phyloP scores from a whole-genome alignment of 805 yeast genomes.

The Yamadazyma olivae region DNA sequence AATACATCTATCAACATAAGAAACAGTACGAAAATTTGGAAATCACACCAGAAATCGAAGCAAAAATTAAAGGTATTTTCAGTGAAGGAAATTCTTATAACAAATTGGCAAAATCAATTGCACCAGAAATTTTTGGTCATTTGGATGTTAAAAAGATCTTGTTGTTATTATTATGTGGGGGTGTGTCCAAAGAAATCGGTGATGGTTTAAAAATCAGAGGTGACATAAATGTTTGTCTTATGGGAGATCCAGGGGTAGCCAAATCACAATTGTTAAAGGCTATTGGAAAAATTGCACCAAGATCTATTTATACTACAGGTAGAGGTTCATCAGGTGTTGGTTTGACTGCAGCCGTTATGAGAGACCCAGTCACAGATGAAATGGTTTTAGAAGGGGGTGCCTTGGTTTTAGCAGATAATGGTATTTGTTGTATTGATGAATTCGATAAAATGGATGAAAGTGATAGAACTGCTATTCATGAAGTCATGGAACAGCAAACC shows the following conservation, averaged over 20 bases:
- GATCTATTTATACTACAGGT: constrained; percentile 97
- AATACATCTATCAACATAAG: constrained; percentile 82
- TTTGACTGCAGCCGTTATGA: constrained; percentile 97
- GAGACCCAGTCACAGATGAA: constrained; percentile 98
- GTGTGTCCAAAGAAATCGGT: constrained; percentile 90
- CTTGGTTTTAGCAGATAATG: constrained; percentile 92
- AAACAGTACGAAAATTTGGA: constrained; percentile 72
- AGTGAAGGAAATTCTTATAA: constrained; percentile 70
- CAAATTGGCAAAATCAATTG: constrained; percentile 80
- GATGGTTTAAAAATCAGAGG: constrained; percentile 98
- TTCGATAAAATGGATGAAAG: constrained; percentile 98
- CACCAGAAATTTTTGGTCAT: constrained; percentile 97
- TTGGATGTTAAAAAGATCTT: constrained; percentile 90
- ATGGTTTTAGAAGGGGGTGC: constrained; percentile 99
- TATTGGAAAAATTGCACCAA: constrained; percentile 87
- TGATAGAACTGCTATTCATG: constrained; percentile 97
- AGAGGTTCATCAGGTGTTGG: constrained; percentile 99
- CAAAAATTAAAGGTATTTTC: constrained; percentile 53
- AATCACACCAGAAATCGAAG: constrained; percentile 53
- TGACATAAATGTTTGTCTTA: constrained; percentile 89
- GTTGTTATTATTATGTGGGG: constrained; percentile 82
- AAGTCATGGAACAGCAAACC: constrained; percentile 99
- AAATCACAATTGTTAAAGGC: constrained; percentile 93
- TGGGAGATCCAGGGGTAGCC: constrained; percentile 99
- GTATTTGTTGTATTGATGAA: constrained; percentile 98